Conservation (phyloP, 805 yeast species). For the Hanseniaspora meyeri region DNA sequence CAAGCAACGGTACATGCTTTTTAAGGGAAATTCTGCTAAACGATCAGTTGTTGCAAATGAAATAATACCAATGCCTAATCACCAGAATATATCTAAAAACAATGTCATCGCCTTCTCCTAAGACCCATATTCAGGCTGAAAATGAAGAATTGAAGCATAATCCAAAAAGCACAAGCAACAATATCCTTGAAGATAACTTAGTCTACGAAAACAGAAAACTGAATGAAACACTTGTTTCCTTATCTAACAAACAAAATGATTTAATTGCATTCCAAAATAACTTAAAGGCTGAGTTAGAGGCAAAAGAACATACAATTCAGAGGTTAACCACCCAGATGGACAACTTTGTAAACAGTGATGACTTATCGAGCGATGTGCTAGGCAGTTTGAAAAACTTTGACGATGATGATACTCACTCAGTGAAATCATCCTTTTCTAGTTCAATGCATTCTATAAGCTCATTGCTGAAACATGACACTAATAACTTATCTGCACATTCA, state of each 20-base stretch:
- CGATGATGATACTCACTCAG: slow-evolving; percentile 7
- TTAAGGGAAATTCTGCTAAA: too few relatives aligned
- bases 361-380: neutral
- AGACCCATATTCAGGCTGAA: neutral
- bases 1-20: too few relatives aligned
- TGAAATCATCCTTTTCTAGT: slow-evolving; percentile 1
- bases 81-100: too few relatives aligned
- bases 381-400: neutral
- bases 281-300: neutral
- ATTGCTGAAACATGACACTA: neutral
- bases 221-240: slow-evolving; percentile 3
- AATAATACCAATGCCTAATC: neutral
- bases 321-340: slow-evolving; percentile 1
- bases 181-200: slow-evolving; percentile 1
- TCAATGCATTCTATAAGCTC: slow-evolving; percentile 11
- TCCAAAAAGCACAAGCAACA: neutral
- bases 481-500: neutral
- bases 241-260: slow-evolving; percentile 10
- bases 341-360: slow-evolving; percentile 2
- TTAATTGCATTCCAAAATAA: neutral
- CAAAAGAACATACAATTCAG: slow-evolving; percentile 1
- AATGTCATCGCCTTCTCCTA: slow-evolving; percentile 1
- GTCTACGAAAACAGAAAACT: slow-evolving; percentile 2
- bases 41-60: neutral
- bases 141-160: neutral